Base-by-base conservation (phyloP, 257 asterid species). In the Linderniella brevidens region DNA sequence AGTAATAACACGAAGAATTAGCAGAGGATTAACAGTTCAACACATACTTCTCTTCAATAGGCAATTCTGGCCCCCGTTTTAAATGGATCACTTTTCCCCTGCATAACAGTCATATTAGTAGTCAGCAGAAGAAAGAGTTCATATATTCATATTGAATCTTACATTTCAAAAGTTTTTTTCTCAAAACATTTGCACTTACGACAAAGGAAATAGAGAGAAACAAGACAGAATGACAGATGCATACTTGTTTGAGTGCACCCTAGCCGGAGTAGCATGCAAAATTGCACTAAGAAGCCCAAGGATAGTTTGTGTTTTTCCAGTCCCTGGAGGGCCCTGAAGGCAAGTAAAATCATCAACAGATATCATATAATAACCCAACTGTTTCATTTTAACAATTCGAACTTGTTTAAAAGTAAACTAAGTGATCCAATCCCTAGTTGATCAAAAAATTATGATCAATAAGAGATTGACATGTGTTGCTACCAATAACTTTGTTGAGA, bases 271-370 rank as follows among this genome's bases (percentile, higher is more conserved):
- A 58, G 98, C 93, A 71, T 90, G 98, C 76, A 84, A 68, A 68
- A 90, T 75, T 57, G 98, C 86, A 74, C 96, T 77, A 49, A 90
- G 94, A 25, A 90, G 51, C 61, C 98, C 98, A 61, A 90, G 96
- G 60, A 90, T 85, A 57, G 98, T 90, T 62, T 85, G 98, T 13
- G 98, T 90, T 69, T 90, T 90, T 58, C 98, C 98, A 19, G 94
- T 90, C 47, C 98, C 98, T 52, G 98, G 96, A 59, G 98, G 98
- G 0, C 96, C 98, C 96, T 90, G 69, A 36, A 73, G 68, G 64
- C 48, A 70, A 56, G 53, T 42, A 54, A n/a, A n/a, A 44, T 43
- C 19, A 61, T 76, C 68, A 75, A 59, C 58, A 43, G 47, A 57
- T 8, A 13, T 52, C 29, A 25, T 25, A 25, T 25, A 25, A 25